Percentiles rank a stretch among this genome's conserved stretches.
Conservation (phyloP, 140 eudicot species). For the Flaveria floridana region DNA sequence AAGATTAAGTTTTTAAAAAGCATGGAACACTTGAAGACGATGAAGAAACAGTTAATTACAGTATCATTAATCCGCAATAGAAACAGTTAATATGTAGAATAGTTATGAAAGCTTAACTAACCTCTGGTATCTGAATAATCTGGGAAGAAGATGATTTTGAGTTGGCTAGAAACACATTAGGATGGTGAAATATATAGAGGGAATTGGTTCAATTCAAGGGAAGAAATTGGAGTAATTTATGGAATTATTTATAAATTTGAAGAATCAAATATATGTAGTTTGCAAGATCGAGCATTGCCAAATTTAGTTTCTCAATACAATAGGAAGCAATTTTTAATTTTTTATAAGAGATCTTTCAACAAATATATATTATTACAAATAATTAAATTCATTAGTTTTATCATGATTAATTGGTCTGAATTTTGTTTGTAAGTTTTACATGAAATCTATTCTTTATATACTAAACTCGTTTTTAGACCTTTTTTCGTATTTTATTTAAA, state of each 20-base stretch:
- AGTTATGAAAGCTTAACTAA: conserved; percentile 25
- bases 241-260: conserved; percentile 17
- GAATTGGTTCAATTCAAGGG: neutral
- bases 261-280: neutral
- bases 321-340: neutral
- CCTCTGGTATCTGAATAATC: conserved; percentile 36
- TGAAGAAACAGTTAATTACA: no score
- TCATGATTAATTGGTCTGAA: conserved; percentile 5
- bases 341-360: conserved; percentile 11
- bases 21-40: neutral
- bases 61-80: neutral
- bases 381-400: neutral
- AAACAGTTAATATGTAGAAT: neutral
- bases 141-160: conserved; percentile 23
- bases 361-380: neutral
- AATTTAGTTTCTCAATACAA: conserved; percentile 13
- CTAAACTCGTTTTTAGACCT: neutral
- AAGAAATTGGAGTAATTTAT: conserved; percentile 15
- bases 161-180: neutral
- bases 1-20: no score
- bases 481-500: neutral
- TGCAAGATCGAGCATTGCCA: conserved; percentile 15
- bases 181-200: neutral
- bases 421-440: conserved; percentile 3
- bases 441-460: neutral